Conservation (phyloP, 148 eudicot genomes). For the Rhododendron ferrugineum region DNA sequence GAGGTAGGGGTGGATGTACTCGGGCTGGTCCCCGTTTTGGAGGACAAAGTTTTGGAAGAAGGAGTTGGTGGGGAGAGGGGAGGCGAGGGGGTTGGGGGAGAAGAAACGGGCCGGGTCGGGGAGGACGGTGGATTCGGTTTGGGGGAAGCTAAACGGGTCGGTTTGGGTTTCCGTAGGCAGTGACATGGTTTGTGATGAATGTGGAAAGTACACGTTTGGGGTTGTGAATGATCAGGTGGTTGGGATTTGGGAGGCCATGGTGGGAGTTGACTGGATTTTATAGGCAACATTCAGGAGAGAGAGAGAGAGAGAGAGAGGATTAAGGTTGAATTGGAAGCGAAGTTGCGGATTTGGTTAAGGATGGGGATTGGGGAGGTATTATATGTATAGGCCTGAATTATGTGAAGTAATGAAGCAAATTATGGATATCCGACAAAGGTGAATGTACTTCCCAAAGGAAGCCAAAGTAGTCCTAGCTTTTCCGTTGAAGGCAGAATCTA, state of each 20-base stretch:
- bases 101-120: slow-evolving; percentile 77
- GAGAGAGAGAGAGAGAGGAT: background rate
- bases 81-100: slow-evolving; percentile 43
- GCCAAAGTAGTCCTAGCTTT: no score
- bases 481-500: no score
- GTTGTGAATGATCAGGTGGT: background rate
- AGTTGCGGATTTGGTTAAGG: background rate
- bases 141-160: slow-evolving; percentile 49
- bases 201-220: background rate
- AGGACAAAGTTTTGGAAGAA: slow-evolving; percentile 88
- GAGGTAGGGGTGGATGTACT: slow-evolving; percentile 83
- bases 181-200: background rate
- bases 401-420: no score
- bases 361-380: no score
- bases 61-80: slow-evolving; percentile 82
- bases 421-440: no score
- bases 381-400: background rate
- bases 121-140: slow-evolving; percentile 47
- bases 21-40: slow-evolving; percentile 86
- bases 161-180: slow-evolving; percentile 6
- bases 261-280: background rate
- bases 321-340: slow-evolving; percentile 8
- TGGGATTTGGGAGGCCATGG: background rate
- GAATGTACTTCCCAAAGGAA: no score
- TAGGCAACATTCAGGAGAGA: background rate